Evolutionary conservation across 352 stramenopile genomes (phyloP), one percentile per base, ranked within the genome.

Genomic region (Globisporangium paddicum): DNA sequence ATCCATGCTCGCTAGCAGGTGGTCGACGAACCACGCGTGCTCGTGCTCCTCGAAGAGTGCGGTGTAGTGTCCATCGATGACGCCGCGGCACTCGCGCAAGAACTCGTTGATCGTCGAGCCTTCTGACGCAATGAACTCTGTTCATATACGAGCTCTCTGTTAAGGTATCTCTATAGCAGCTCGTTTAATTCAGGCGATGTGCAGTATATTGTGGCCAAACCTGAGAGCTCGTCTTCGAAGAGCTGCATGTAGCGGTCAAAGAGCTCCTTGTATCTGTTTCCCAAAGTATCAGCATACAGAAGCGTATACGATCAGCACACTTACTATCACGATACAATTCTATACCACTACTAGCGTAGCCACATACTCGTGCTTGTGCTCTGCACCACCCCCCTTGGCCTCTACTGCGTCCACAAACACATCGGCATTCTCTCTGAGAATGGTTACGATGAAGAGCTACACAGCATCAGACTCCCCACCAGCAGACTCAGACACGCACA

Each of bases 291-390:
- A 23, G 14, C 25, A 14, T 16, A 10, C 4, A 41, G 1, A 16
- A 21, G 32, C 23, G 14, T 6, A 32, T 11, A 23, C 25, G 37
- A n/a, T 3, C 45, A 32, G 3, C 6, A n/a, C 1, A 8, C 11
- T 28, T 7, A 7, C 7, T 25, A n/a, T 18, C 5, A n/a, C n/a
- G n/a, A n/a, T n/a, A n/a, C n/a, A 2, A 13, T 19, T 23, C 23
- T 38, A 2, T 8, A 3, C 23, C 4, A 25, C 3, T 3, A 46
- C 5, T 13, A 21, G 38, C 18, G 11, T n/a, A 21, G 7, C 38
- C 19, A 47, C 64, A 23, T 59, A 90, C 78, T 89, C 80, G 65
- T 92, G 80, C 32, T 92, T 92, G 66, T 92, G 80, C 62, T 90
- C 79, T 4, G 78, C 69, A 32, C 90, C 80, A 38, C 67, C 67